phyloP scores from a whole-genome alignment of 805 yeast species.

The Saccharomycopsis microspora region DNA sequence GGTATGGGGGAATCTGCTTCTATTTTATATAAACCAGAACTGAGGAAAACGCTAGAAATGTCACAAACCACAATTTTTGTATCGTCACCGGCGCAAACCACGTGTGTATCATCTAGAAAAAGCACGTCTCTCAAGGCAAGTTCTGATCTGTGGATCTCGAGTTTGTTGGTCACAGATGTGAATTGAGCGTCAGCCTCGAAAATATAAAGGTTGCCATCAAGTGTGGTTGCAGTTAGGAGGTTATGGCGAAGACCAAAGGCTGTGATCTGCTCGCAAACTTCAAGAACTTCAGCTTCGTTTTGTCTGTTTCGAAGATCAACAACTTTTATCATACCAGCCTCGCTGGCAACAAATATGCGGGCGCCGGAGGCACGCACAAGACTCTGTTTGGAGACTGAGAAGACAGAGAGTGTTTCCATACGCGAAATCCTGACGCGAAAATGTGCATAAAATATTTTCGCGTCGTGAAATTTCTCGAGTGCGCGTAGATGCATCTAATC shows the following conservation, averaged over 20 bases:
- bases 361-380: constrained; percentile 18
- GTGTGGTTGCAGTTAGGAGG: constrained; percentile 22
- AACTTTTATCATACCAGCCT: constrained; percentile 42
- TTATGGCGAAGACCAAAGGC: constrained; percentile 28
- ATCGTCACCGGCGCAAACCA: constrained; percentile 59
- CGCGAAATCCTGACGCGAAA: not conserved
- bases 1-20: not conserved
- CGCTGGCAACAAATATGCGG: constrained; percentile 40
- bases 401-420: constrained; percentile 4
- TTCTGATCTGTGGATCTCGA: constrained; percentile 9
- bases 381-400: constrained; percentile 7
- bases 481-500: no score
- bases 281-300: constrained; percentile 50
- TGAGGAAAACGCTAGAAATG: not conserved
- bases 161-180: not conserved
- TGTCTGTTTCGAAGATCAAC: constrained; percentile 36
- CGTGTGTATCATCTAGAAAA: constrained; percentile 13
- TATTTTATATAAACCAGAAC: not conserved
- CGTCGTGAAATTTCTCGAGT: no score
- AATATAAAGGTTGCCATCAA: constrained; percentile 13
- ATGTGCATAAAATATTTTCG: no score
- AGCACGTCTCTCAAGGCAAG: constrained; percentile 12
- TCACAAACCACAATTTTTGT: constrained; percentile 37
- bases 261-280: constrained; percentile 36
- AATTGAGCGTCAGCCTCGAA: not conserved